Evolutionary conservation across 192 early-diverging fungal species (phyloP).

Genomic region (Chytriomyces sp.): DNA sequence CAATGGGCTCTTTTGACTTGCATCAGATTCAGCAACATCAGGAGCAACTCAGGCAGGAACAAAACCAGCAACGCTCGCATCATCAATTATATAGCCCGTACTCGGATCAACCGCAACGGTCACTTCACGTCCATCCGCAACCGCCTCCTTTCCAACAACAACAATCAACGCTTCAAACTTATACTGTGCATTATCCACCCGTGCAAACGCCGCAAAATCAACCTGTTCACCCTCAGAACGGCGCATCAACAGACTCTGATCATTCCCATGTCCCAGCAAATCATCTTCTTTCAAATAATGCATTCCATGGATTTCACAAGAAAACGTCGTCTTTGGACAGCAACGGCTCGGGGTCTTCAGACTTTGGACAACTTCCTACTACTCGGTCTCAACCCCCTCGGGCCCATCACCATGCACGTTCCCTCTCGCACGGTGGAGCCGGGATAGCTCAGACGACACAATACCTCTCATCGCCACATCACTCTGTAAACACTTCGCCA

Average conservation of each 20-base stretch:
- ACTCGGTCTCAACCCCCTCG: background rate
- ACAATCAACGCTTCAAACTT: background rate
- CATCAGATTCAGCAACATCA: background rate
- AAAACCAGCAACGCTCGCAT: background rate
- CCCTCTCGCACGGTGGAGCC: background rate
- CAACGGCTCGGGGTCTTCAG: background rate
- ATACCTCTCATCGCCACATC: constrained; percentile 1
- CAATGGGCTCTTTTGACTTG: background rate
- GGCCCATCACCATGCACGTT: background rate
- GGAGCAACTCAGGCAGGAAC: background rate
- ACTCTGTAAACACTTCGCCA: background rate
- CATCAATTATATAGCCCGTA: background rate
- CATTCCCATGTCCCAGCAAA: background rate
- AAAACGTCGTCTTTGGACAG: constrained; percentile 1
- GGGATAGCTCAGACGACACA: background rate
- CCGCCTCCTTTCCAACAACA: background rate
- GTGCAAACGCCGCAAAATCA: background rate
- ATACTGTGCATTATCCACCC: constrained; percentile 2
- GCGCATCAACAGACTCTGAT: background rate
- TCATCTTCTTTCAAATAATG: background rate
- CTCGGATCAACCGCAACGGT: background rate
- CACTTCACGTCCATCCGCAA: background rate
- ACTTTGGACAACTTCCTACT: background rate
- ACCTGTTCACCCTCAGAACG: background rate
- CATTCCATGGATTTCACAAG: background rate